These are phyloP conservation scores for Spathaspora sp. DNA, from an alignment of 805 yeast genomes.

Conservation along the genomic window DNA sequence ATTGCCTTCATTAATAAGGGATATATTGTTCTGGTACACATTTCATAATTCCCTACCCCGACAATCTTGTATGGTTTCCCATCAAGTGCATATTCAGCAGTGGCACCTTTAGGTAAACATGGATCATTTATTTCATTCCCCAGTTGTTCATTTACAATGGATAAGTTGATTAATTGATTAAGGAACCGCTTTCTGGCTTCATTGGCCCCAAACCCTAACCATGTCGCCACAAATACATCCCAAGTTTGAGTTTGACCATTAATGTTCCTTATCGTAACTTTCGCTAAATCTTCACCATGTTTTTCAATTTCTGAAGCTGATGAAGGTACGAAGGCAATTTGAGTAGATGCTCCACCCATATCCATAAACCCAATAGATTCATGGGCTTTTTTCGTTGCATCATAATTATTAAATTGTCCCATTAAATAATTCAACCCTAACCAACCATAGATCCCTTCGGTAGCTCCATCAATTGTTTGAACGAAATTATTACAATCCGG, in stretches of 20 bases:
- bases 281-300: constrained; percentile 72
- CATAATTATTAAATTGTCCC: constrained; percentile 55
- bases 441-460: constrained; percentile 97
- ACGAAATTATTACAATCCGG: constrained; percentile 67
- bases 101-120: constrained; percentile 70
- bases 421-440: constrained; percentile 81
- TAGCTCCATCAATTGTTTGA: constrained; percentile 87
- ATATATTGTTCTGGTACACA: constrained; percentile 67
- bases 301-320: constrained; percentile 51
- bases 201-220: constrained; percentile 98
- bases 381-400: constrained; percentile 33
- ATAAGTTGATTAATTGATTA: constrained; percentile 43
- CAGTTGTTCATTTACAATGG: constrained; percentile 13
- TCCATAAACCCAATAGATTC: constrained; percentile 92
- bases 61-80: constrained; percentile 46
- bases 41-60: constrained; percentile 79
- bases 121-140: constrained; percentile 55
- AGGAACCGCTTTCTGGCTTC: constrained; percentile 80
- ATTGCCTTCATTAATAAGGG: constrained; percentile 74
- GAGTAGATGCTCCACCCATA: constrained; percentile 99
- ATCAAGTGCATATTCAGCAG: constrained; percentile 43
- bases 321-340: constrained; percentile 87
- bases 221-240: constrained; percentile 89
- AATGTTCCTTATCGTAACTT: constrained; percentile 59
- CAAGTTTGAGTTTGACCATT: constrained; percentile 73